Percentiles rank a stretch among this genome's conserved stretches.
phyloP scores from a whole-genome alignment of 306 rosid species.

The Pachyrhizus erosus region DNA sequence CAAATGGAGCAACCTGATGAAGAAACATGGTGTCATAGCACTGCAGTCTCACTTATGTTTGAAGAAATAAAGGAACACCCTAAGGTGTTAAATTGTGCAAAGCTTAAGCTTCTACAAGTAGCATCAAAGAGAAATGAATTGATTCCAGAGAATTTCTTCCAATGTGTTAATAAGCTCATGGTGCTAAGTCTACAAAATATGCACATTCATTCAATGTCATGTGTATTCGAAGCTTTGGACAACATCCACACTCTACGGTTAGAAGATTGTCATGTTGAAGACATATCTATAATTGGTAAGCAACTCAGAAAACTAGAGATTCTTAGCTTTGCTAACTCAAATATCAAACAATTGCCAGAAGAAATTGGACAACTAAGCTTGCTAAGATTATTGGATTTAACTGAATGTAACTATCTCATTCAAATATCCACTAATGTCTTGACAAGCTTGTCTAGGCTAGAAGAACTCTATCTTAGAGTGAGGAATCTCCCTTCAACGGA shows the following conservation, averaged over 20 bases:
- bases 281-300: constrained; percentile 37
- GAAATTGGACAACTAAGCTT: constrained; percentile 37
- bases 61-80: not conserved
- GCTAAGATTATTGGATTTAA: constrained; percentile 40
- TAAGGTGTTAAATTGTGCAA: not conserved
- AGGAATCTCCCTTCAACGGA: constrained; percentile 11
- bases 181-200: constrained; percentile 14
- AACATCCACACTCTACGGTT: constrained; percentile 20
- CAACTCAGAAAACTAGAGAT: constrained; percentile 30
- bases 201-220: not conserved
- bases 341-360: constrained; percentile 32
- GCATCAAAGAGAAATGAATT: not conserved
- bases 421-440: constrained; percentile 32
- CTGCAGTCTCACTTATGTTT: constrained; percentile 20
- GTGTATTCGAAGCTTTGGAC: not conserved
- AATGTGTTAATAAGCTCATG: constrained; percentile 10
- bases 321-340: constrained; percentile 43
- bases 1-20: not conserved
- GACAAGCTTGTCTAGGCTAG: constrained; percentile 26
- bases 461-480: constrained; percentile 43
- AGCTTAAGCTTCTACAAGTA: constrained; percentile 14
- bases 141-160: not conserved
- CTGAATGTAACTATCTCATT: constrained; percentile 28
- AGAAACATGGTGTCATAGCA: not conserved
- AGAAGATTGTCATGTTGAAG: constrained; percentile 36